These are phyloP conservation scores for Didymosphaeria variabile DNA, from an alignment of 2,329 filamentous ascomycete species.

Conservation along the genomic window DNA sequence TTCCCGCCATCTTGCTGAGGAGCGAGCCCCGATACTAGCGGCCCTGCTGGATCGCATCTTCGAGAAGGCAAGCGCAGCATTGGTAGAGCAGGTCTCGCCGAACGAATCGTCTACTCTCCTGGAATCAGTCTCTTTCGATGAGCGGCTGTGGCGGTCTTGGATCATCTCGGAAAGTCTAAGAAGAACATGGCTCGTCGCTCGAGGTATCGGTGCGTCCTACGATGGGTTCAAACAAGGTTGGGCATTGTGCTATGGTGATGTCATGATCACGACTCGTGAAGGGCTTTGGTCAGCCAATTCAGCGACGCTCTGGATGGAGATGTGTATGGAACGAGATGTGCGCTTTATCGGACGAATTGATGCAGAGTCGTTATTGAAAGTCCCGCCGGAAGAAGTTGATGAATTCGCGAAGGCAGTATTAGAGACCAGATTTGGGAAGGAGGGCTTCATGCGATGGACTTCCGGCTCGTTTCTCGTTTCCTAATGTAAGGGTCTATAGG, in stretches of 20 bases:
- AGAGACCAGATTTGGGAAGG: conserved; percentile 18
- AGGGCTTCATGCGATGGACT: conserved; percentile 13
- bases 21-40: conserved; percentile 21
- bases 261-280: conserved; percentile 21
- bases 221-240: conserved; percentile 19
- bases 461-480: neutral
- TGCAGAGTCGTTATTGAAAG: conserved; percentile 13
- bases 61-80: conserved; percentile 3
- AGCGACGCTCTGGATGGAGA: conserved; percentile 13
- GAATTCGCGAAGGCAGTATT: conserved; percentile 22
- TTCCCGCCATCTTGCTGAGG: conserved; percentile 52
- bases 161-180: conserved; percentile 25
- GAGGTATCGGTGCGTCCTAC: conserved; percentile 12
- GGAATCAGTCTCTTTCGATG: neutral
- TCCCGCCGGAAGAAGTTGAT: conserved; percentile 19
- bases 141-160: conserved; percentile 21
- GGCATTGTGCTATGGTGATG: conserved; percentile 19
- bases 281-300: conserved; percentile 21
- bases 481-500: too few relatives aligned
- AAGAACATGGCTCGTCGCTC: conserved; percentile 21
- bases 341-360: conserved; percentile 16
- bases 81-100: neutral
- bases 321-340: conserved; percentile 17
- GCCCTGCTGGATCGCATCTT: conserved; percentile 6
- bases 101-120: neutral